Percentiles rank a stretch among this genome's conserved stretches.
phyloP scores from a whole-genome alignment of 2,329 filamentous ascomycete species.

The Cordyceps cateniannulata region DNA sequence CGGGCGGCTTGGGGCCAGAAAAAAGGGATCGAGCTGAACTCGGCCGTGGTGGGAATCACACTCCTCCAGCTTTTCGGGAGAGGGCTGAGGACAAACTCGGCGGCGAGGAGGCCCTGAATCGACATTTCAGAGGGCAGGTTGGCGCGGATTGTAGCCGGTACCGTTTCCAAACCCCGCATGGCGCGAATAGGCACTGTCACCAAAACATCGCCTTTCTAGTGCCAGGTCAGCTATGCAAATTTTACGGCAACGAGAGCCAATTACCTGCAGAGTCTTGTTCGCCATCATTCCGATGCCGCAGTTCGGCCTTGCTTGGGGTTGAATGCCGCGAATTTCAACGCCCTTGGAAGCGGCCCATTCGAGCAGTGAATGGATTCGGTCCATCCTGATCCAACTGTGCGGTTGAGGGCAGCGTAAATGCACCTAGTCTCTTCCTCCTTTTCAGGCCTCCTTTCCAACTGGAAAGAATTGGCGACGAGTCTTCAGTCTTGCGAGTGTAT shows the following conservation, averaged over 20 bases:
- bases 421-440: too few species aligned
- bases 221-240: neutral
- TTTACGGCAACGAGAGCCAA: neutral
- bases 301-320: neutral
- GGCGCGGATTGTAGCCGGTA: conserved; percentile 47
- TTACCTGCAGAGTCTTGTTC: neutral
- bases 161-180: conserved; percentile 57
- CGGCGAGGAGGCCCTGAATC: conserved; percentile 67
- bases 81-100: conserved; percentile 46
- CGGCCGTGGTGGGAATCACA: conserved; percentile 3
- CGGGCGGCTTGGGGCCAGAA: conserved; percentile 42
- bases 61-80: conserved; percentile 1
- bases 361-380: neutral
- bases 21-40: conserved; percentile 26
- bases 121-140: conserved; percentile 49
- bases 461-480: too few species aligned
- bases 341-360: neutral
- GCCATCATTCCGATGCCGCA: neutral
- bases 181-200: conserved; percentile 58
- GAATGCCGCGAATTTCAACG: neutral
- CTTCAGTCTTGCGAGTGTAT: too few species aligned
- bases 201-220: conserved; percentile 45
- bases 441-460: too few species aligned
- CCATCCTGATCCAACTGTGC: neutral
- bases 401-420: too few species aligned